Evolutionary conservation across 495 filamentous ascomycete species (phyloP).

Genomic region (Penicillium manginii): DNA sequence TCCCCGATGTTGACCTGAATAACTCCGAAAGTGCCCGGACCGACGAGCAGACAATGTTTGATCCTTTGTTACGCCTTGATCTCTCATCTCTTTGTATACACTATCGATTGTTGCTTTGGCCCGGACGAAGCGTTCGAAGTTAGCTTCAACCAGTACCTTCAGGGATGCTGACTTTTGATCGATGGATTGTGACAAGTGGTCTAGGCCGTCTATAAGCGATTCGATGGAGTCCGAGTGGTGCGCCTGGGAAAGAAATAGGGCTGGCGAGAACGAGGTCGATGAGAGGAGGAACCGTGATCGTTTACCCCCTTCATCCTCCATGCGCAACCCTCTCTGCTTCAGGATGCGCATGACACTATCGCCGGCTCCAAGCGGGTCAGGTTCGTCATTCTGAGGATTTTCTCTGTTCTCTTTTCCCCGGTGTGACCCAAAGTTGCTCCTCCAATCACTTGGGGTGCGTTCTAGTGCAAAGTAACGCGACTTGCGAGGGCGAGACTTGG

Average conservation of each 20-base stretch:
- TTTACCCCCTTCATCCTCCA: constrained; percentile 83
- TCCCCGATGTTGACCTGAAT: constrained; percentile 53
- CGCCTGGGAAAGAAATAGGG: constrained; percentile 87
- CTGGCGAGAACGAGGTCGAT: constrained; percentile 92
- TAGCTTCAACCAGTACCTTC: constrained; percentile 93
- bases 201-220: constrained; percentile 75
- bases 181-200: constrained; percentile 83
- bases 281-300: constrained; percentile 92
- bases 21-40: constrained; percentile 61
- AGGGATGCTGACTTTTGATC: constrained; percentile 96
- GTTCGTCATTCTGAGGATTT: constrained; percentile 86
- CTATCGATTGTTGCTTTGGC: constrained; percentile 97
- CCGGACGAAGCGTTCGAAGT: constrained; percentile 95
- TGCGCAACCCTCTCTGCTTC: constrained; percentile 70
- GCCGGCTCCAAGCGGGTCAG: constrained; percentile 80
- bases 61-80: constrained; percentile 72
- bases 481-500: constrained; percentile 62
- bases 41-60: constrained; percentile 59
- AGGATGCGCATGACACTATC: constrained; percentile 85
- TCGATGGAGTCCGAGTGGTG: constrained; percentile 83
- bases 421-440: constrained; percentile 70
- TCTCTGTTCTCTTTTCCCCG: constrained; percentile 68
- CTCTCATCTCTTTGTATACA: constrained; percentile 97
- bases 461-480: constrained; percentile 86
- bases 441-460: constrained; percentile 66